Conservation (phyloP, 192 early-diverging fungal genomes). For the Geranomyces variabilis region DNA sequence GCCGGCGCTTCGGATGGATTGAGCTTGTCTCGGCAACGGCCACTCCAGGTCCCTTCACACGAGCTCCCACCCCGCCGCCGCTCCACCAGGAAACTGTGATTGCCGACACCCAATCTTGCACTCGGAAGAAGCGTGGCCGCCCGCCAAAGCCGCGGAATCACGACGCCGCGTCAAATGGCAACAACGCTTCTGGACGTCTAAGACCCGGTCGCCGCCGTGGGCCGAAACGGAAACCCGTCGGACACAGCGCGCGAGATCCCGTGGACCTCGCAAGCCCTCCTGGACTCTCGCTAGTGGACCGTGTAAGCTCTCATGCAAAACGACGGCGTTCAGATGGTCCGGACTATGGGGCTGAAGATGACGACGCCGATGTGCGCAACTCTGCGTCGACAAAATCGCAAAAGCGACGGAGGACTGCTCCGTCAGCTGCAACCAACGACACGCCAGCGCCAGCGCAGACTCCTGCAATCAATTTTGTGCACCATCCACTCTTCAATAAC, state of each 20-base stretch:
- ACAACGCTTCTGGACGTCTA: not conserved
- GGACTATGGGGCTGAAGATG: not conserved
- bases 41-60: not conserved
- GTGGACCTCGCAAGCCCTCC: not conserved
- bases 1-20: not conserved
- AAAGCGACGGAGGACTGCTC: too few relatives aligned
- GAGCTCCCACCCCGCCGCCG: not conserved
- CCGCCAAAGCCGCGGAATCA: not conserved
- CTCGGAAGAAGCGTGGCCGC: not conserved
- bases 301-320: not conserved
- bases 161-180: not conserved
- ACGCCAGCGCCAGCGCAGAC: too few relatives aligned
- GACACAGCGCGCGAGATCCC: not conserved
- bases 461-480: not conserved
- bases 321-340: not conserved
- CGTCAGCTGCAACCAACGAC: too few relatives aligned
- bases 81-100: not conserved
- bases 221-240: constrained; percentile 1
- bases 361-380: not conserved
- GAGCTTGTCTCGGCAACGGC: not conserved
- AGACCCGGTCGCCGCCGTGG: too few relatives aligned
- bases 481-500: not conserved
- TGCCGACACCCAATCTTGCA: not conserved
- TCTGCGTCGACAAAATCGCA: not conserved
- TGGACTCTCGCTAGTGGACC: not conserved